Evolutionary conservation across 1,284 basidiomycete species (phyloP).

Genomic region (Cystobasidium sp.): DNA sequence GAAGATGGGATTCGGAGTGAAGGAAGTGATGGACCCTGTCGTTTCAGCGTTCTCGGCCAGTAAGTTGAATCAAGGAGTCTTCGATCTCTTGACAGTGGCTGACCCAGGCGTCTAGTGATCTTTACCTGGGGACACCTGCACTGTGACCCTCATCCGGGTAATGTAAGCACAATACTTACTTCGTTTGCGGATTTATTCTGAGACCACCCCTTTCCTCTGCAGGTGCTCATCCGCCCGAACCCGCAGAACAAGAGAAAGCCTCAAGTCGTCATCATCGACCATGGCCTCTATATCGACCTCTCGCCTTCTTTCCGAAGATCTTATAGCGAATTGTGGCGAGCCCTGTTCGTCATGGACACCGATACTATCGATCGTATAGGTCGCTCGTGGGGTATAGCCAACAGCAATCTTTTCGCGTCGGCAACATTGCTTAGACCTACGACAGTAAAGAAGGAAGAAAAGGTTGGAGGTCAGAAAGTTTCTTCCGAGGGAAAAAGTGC

Average conservation of each 20-base stretch:
- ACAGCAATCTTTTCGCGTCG: slow-evolving; percentile 69
- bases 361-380: slow-evolving; percentile 68
- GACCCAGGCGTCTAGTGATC: slow-evolving; percentile 63
- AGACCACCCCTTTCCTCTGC: slow-evolving; percentile 58
- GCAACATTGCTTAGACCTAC: slow-evolving; percentile 53
- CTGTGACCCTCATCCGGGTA: slow-evolving; percentile 57
- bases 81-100: neutral
- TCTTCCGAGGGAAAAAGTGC: slow-evolving; percentile 48
- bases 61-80: neutral
- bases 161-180: slow-evolving; percentile 55
- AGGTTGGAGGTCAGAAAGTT: slow-evolving; percentile 5
- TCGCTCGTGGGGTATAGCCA: slow-evolving; percentile 75
- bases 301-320: slow-evolving; percentile 50
- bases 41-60: slow-evolving; percentile 61
- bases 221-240: slow-evolving; percentile 77
- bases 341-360: slow-evolving; percentile 73
- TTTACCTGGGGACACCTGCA: slow-evolving; percentile 87
- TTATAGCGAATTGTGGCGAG: slow-evolving; percentile 73
- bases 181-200: slow-evolving; percentile 55
- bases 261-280: slow-evolving; percentile 84
- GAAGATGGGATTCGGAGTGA: slow-evolving; percentile 59
- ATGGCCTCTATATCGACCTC: slow-evolving; percentile 68
- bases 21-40: slow-evolving; percentile 73
- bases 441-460: slow-evolving; percentile 47
- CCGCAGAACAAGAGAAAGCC: slow-evolving; percentile 66